These are phyloP conservation scores for Oemleria cerasiformis DNA, from an alignment of 306 rosid species.

Conservation along the genomic window DNA sequence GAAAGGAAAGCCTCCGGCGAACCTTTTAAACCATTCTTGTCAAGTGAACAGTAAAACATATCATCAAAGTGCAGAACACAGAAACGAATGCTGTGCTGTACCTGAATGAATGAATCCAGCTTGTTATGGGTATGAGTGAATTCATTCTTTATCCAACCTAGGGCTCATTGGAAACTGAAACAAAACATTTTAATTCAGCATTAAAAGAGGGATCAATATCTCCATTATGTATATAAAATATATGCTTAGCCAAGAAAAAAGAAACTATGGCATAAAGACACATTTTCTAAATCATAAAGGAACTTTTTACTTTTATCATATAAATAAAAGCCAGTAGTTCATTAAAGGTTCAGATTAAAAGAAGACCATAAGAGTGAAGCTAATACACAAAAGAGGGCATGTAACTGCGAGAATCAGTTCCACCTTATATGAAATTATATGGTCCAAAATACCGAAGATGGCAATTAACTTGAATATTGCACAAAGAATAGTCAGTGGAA, in stretches of 20 bases:
- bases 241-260: background rate
- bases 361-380: background rate
- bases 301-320: background rate
- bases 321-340: background rate
- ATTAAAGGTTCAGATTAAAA: background rate
- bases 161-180: constrained; percentile 35
- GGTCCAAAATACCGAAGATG: background rate
- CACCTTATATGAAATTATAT: background rate
- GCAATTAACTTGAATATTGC: background rate
- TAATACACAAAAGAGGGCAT: background rate
- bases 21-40: too few species aligned
- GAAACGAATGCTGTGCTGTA: constrained; percentile 15
- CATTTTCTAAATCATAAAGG: background rate
- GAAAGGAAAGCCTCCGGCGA: too few species aligned
- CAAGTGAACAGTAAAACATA: constrained; percentile 5
- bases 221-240: background rate
- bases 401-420: background rate
- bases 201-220: background rate
- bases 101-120: constrained; percentile 45
- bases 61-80: constrained; percentile 1
- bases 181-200: constrained; percentile 4
- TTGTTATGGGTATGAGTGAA: constrained; percentile 36
- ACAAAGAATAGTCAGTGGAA: background rate
- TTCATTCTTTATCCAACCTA: constrained; percentile 42
- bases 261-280: background rate